These are phyloP conservation scores for Tylopilus balloui DNA, from an alignment of 768 basidiomycete species.

Conservation along the genomic window DNA sequence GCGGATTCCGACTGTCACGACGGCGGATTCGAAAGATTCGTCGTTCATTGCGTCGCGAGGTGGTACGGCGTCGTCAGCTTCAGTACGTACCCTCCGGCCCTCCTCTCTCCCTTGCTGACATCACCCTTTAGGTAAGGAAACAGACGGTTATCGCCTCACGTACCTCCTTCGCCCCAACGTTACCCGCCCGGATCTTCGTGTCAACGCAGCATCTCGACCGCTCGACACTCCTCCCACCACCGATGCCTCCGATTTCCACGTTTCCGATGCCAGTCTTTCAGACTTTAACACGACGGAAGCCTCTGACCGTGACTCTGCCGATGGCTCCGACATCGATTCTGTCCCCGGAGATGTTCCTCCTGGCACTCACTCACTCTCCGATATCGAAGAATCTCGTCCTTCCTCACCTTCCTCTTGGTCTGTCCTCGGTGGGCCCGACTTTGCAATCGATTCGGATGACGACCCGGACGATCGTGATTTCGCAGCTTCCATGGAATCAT, in stretches of 20 bases:
- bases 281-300: slow-evolving; percentile 28
- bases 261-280: slow-evolving; percentile 42
- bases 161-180: slow-evolving; percentile 79
- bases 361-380: slow-evolving; percentile 18
- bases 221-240: slow-evolving; percentile 73
- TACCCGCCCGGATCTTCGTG: slow-evolving; percentile 49
- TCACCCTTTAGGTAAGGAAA: slow-evolving; percentile 38
- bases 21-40: slow-evolving; percentile 72
- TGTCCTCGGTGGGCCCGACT: slow-evolving; percentile 30
- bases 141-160: slow-evolving; percentile 57
- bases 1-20: slow-evolving; percentile 28
- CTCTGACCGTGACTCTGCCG: slow-evolving; percentile 13
- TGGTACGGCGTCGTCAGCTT: slow-evolving; percentile 79
- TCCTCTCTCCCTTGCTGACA: neutral
- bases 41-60: slow-evolving; percentile 78
- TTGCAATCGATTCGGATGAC: slow-evolving; percentile 29
- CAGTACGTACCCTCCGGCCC: slow-evolving; percentile 46
- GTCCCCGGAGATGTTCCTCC: slow-evolving; percentile 6
- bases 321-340: slow-evolving; percentile 26
- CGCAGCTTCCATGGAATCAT: slow-evolving; percentile 31
- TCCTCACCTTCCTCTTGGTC: slow-evolving; percentile 38
- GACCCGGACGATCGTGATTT: slow-evolving; percentile 30
- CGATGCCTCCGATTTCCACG: slow-evolving; percentile 55
- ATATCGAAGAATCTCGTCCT: slow-evolving; percentile 29
- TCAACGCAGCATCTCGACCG: slow-evolving; percentile 25